These are phyloP conservation scores for Gilbertella persicaria DNA, from an alignment of 371 early-diverging fungal species.

Conservation along the genomic window DNA sequence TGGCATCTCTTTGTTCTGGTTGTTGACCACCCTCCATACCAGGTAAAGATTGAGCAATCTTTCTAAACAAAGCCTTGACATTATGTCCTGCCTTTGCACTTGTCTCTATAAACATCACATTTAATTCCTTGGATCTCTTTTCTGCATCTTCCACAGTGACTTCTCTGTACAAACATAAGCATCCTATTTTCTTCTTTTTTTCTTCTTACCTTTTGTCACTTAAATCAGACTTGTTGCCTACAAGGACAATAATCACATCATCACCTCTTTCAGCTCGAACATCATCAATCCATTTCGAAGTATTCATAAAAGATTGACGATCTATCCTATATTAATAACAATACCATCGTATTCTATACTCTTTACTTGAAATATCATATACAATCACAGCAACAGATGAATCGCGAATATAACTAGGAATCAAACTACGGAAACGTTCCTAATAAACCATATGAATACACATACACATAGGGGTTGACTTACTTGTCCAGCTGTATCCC, in stretches of 20 bases:
- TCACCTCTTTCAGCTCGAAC: constrained; percentile 94
- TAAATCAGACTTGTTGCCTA: constrained; percentile 98
- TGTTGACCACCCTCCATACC: constrained; percentile 69
- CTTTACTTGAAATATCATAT: constrained; percentile 72
- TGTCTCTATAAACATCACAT: constrained; percentile 95
- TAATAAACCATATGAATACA: too few relatives aligned
- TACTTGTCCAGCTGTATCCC: constrained; percentile 99
- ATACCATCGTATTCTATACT: background rate
- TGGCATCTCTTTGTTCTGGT: constrained; percentile 33
- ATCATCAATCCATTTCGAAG: constrained; percentile 97
- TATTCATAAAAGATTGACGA: constrained; percentile 91
- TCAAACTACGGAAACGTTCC: constrained; percentile 96
- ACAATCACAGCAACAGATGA: constrained; percentile 98
- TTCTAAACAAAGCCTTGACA: constrained; percentile 91
- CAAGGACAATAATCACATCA: constrained; percentile 94
- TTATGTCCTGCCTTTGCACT: constrained; percentile 97
- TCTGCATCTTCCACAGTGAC: constrained; percentile 95
- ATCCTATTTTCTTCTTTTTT: too few relatives aligned
- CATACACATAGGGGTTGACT: constrained; percentile 4
- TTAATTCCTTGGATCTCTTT: constrained; percentile 88
- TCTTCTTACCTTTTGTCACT: constrained; percentile 78
- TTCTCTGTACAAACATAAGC: constrained; percentile 67
- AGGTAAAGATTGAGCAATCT: constrained; percentile 92
- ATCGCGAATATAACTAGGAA: constrained; percentile 98
- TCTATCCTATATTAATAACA: constrained; percentile 44